These are phyloP conservation scores for Lactarius indigo DNA, from an alignment of 768 basidiomycete species.

Conservation along the genomic window DNA sequence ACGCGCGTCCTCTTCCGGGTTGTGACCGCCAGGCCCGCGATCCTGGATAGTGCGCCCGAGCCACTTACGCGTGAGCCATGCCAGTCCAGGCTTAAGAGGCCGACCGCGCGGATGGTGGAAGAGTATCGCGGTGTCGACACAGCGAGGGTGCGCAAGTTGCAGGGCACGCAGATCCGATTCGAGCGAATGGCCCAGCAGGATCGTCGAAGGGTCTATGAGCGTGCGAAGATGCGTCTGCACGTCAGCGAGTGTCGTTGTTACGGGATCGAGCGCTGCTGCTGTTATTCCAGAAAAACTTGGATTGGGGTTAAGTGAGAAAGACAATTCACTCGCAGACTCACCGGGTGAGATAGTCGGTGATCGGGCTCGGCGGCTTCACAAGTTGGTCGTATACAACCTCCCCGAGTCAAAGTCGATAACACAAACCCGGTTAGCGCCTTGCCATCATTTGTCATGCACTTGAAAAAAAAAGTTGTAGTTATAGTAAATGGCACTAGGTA, in stretches of 20 bases:
- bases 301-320: not conserved
- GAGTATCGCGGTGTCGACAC: slow-evolving; percentile 87
- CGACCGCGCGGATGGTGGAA: slow-evolving; percentile 93
- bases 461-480: slow-evolving; percentile 32
- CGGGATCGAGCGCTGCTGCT: slow-evolving; percentile 56
- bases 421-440: slow-evolving; percentile 86
- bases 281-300: slow-evolving; percentile 93
- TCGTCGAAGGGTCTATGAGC: slow-evolving; percentile 61
- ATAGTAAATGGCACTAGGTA: not conserved
- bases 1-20: slow-evolving; percentile 91
- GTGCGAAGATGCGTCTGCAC: slow-evolving; percentile 71
- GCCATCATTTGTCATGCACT: slow-evolving; percentile 90
- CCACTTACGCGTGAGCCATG: slow-evolving; percentile 97
- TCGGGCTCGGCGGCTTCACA: slow-evolving; percentile 81
- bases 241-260: slow-evolving; percentile 74
- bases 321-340: slow-evolving; percentile 32
- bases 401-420: slow-evolving; percentile 74
- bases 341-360: slow-evolving; percentile 92
- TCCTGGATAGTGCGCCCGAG: slow-evolving; percentile 86
- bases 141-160: slow-evolving; percentile 78
- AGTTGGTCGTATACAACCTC: slow-evolving; percentile 81
- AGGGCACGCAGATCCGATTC: slow-evolving; percentile 92
- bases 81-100: slow-evolving; percentile 90
- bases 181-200: slow-evolving; percentile 92
- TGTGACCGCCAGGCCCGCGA: slow-evolving; percentile 81